Base-by-base conservation (phyloP, 2,329 filamentous ascomycete species). In the Xylariaceae sp. region DNA sequence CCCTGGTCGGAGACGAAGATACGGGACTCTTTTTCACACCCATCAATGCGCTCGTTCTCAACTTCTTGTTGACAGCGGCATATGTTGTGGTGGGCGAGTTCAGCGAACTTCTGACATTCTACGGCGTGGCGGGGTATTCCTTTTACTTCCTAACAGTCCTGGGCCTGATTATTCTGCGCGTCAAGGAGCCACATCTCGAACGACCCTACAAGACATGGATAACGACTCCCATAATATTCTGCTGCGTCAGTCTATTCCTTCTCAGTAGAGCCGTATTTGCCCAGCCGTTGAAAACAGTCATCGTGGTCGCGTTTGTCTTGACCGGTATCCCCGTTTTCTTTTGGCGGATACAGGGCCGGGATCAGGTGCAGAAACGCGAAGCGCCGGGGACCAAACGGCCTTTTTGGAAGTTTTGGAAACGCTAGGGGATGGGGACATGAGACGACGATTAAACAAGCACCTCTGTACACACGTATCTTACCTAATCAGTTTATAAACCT, bases 141-240 rank as follows among this genome's bases (percentile, higher is more conserved):
- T 98, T 98, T 64, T 98, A 98, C 71, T 98, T 98, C 66, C 72
- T 95, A 45, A 94, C 92, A 0, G 93, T 98, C 0, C 79, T 98
- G 0, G 93, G 93, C 1, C 76, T 98, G 39, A 96, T 98, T 52
- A 80, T 98, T 42, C 74, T 98, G 50, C 79, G 93, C 22, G 88
- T 97, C 22, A 80, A 79, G 51, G 93, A 98, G 66, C 93, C 93
- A 4, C 75, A 84, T 51, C 76, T 98, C 37, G 90, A 96, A 65
- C 73, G 93, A 21, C 92, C 93, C 1, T 98, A 98, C 68, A 85
- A 83, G 64, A 95, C 91, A 3, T 98, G 92, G 93, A 95, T 98
- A 61, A 86, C 85, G 1, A 98, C 93, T 2, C 93, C 93, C 10
- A 92, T 98, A 54, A 92, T 96, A 45, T 98, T 98, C 65, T 98